Percentiles rank a stretch among this genome's conserved stretches.
Conservation (phyloP, 2,329 filamentous ascomycete species). For the Alternaria brassicae region DNA sequence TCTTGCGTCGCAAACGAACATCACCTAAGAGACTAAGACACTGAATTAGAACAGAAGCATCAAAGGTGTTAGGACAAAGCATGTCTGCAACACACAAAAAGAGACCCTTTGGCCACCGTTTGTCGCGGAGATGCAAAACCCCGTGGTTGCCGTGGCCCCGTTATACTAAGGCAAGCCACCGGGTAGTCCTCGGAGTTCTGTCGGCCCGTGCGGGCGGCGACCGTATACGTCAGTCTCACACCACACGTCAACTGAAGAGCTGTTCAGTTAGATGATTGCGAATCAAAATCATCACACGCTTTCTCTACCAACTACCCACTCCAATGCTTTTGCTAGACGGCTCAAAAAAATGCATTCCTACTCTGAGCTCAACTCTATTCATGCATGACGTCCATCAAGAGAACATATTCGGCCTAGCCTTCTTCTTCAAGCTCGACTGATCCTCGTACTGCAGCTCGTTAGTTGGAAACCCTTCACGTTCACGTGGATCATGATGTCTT, state of each 20-base stretch:
- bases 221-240: no score
- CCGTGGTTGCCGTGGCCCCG: no score
- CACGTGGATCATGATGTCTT: conserved; percentile 24
- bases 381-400: conserved; percentile 3
- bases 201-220: no score
- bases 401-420: conserved; percentile 32
- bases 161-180: no score
- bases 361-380: not conserved
- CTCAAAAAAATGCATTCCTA: not conserved
- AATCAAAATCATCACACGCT: not conserved
- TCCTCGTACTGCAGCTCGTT: conserved; percentile 37
- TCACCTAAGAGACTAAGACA: no score
- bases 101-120: no score
- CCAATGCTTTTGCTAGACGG: not conserved
- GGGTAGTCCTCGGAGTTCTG: no score
- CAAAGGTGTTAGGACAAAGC: no score
- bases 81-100: no score
- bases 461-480: conserved; percentile 3
- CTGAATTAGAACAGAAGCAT: no score
- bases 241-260: no score
- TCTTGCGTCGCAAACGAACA: not conserved
- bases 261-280: not conserved
- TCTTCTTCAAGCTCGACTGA: conserved; percentile 33
- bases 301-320: conserved; percentile 3
- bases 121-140: no score